Evolutionary conservation across 2,329 filamentous ascomycete species (phyloP), one percentile per base, ranked within the genome.

Genomic region (Phaeoacremonium minimum): DNA sequence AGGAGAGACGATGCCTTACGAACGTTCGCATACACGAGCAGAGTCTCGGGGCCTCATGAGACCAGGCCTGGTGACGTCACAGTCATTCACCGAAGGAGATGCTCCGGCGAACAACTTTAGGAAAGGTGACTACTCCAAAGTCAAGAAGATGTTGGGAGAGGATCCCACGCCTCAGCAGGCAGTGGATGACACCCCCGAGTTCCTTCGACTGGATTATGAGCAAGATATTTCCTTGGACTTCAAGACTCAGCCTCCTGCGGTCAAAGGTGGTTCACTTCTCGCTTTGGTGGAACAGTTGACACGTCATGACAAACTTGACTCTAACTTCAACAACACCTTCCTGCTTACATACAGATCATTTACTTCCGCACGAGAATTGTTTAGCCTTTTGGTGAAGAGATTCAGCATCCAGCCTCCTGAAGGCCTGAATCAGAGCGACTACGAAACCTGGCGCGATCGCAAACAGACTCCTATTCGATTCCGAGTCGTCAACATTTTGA

Each of bases 381-480:
- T 97, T 53, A 89, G 96, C 60, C 76, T 95, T 56, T 70, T 98
- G 7, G 89, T 96, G 8, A 86, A 89, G 58, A 77, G 93, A 36
- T 98, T 96, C 66, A 87, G 83, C 45, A 87, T 95, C 34, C 91
- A 97, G 53, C 91, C 93, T 15, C 91, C 91, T 0, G 82, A 87
- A 47, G 88, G 87, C 6, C 68, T 98, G 34, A 79, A 69, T 7
- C 75, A 78, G 36, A 65, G 75, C 28, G 89, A 97, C 46, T 88
- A 86, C 50, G 87, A 95, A 37, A 71, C 77, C 18, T 98, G 93
- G 93, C 80, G 86, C 22, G 88, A 95, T 56, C 83, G 83, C 56
- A 98, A 98, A 66, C 93, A 97, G 59, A 96, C 94, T 56, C 85
- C 88, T 5, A 96, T 97, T 43, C 80, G 93, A 22, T 95, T 98